These are phyloP conservation scores for Cryptomeria japonica DNA, from an alignment of 75 land plant genomes.

Conservation along the genomic window DNA sequence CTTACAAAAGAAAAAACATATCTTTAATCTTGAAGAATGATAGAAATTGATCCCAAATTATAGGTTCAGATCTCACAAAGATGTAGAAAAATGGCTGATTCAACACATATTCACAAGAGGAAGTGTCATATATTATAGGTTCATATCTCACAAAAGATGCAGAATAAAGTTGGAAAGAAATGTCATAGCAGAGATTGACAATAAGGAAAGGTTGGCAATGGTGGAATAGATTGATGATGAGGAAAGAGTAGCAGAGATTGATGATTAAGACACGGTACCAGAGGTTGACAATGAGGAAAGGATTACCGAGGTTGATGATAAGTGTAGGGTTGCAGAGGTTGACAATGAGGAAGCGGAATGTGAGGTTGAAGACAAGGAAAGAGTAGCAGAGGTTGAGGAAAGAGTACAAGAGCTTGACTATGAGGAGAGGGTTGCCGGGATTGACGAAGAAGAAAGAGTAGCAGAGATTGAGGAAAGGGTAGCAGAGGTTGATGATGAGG, in stretches of 20 bases:
- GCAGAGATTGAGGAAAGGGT: not conserved
- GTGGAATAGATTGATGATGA: not conserved
- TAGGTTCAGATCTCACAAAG: not conserved
- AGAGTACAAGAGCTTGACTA: no score
- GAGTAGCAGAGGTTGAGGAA: no score
- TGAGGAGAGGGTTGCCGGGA: no score
- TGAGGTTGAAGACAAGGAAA: not conserved
- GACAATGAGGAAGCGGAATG: not conserved
- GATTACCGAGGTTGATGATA: no score
- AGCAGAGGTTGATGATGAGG: not conserved
- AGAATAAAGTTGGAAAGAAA: not conserved
- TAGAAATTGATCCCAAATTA: not conserved
- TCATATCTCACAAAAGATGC: not conserved
- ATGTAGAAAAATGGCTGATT: not conserved
- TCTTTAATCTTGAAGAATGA: not conserved
- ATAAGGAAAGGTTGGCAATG: not conserved
- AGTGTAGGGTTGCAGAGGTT: not conserved
- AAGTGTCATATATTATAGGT: not conserved
- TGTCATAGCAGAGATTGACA: not conserved
- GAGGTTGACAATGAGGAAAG: no score
- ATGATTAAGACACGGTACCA: no score
- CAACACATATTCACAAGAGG: not conserved
- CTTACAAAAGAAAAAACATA: not conserved
- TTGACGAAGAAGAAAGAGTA: no score
- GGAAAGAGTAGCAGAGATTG: no score